These are phyloP conservation scores for Bodo saltans DNA, from an alignment of 78 protist species.

Conservation along the genomic window DNA sequence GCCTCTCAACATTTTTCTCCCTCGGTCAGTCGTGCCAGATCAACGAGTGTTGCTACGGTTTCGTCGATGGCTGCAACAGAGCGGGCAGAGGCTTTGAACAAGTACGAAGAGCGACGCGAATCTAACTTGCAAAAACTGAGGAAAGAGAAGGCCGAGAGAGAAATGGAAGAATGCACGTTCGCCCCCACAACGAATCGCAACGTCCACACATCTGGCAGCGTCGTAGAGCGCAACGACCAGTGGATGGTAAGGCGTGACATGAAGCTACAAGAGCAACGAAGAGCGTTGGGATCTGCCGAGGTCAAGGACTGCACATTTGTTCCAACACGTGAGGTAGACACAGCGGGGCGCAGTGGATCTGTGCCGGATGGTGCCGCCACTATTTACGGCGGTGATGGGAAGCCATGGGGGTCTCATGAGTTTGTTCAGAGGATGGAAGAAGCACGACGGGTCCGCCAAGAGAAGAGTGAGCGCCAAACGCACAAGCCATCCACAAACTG, in stretches of 20 bases:
- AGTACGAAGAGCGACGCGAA: slow-evolving; percentile 30
- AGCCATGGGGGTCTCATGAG: slow-evolving; percentile 9
- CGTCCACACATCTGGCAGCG: too few relatives aligned
- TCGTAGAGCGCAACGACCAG: slow-evolving; percentile 12
- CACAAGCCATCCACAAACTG: too few relatives aligned
- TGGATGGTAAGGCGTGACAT: not conserved
- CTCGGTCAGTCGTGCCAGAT: not conserved
- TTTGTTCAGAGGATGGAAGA: slow-evolving; percentile 21
- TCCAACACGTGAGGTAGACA: too few relatives aligned
- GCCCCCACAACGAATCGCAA: too few relatives aligned
- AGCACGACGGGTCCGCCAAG: too few relatives aligned
- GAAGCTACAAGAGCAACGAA: not conserved
- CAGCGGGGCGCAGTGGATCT: too few relatives aligned
- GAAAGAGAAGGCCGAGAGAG: slow-evolving; percentile 10
- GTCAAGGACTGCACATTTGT: too few relatives aligned
- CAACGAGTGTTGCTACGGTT: slow-evolving; percentile 10
- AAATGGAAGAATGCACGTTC: slow-evolving; percentile 31
- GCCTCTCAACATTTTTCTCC: not conserved
- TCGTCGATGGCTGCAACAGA: not conserved
- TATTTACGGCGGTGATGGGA: slow-evolving; percentile 15
- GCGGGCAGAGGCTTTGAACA: slow-evolving; percentile 1
- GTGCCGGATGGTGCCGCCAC: too few relatives aligned
- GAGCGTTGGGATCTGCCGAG: too few relatives aligned
- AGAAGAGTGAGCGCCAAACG: too few relatives aligned
- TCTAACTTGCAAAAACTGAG: slow-evolving; percentile 11